Conservation (phyloP, 345 rosid genomes). For the Barbarea vulgaris region DNA sequence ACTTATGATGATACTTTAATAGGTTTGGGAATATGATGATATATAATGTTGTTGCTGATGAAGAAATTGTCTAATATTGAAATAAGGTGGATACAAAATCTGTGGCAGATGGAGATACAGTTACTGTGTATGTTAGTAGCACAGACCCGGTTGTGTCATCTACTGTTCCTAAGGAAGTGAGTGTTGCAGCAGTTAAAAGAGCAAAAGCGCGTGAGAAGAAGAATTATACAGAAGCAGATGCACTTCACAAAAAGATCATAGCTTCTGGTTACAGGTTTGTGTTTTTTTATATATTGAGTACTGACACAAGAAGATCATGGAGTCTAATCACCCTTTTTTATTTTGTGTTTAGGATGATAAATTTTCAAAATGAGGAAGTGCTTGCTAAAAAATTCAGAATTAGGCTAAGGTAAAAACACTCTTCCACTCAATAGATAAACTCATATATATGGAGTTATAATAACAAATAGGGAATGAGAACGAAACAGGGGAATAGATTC, state of each 20-base stretch:
- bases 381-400: conserved; percentile 79
- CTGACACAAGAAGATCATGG: neutral
- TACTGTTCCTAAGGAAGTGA: conserved; percentile 60
- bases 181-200: conserved; percentile 54
- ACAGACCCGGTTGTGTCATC: conserved; percentile 65
- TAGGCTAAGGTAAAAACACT: conserved; percentile 58
- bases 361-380: conserved; percentile 49
- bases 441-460: conserved; percentile 4
- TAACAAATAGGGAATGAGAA: conserved; percentile 14
- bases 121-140: conserved; percentile 68
- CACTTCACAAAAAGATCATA: conserved; percentile 61
- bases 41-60: conserved; percentile 1
- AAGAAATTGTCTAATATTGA: conserved; percentile 33
- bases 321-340: conserved; percentile 6
- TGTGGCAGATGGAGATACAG: conserved; percentile 81
- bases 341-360: conserved; percentile 34
- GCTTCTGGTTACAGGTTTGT: conserved; percentile 74
- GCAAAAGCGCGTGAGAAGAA: conserved; percentile 62
- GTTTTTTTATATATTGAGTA: neutral
- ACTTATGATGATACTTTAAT: neutral
- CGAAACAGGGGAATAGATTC: conserved; percentile 82
- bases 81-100: conserved; percentile 77
- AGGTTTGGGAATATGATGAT: neutral
- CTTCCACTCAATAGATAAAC: neutral
- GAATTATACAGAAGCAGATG: conserved; percentile 65